phyloP scores from a whole-genome alignment of 495 filamentous ascomycete species.

The Podospora conica region DNA sequence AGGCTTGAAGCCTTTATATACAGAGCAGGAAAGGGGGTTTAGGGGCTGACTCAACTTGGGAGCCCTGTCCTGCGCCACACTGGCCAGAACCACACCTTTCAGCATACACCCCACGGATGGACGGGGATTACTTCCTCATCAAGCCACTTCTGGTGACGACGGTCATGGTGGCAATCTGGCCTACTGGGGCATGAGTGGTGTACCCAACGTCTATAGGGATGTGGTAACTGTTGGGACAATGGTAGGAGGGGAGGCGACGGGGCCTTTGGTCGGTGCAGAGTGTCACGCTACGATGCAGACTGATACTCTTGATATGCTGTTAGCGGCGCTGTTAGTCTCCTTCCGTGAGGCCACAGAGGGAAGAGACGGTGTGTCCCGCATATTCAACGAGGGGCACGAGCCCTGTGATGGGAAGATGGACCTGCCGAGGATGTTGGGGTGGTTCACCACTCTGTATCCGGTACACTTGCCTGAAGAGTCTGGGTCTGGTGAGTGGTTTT shows the following conservation, averaged over 20 bases:
- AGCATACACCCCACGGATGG: slow-evolving; percentile 17
- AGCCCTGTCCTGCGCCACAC: too few relatives aligned
- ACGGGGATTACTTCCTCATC: slow-evolving; percentile 15
- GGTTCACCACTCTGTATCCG: slow-evolving; percentile 29
- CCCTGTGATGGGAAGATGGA: slow-evolving; percentile 18
- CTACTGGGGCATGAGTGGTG: slow-evolving; percentile 46
- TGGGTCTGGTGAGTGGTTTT: slow-evolving; percentile 9
- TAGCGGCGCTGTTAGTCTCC: slow-evolving; percentile 47
- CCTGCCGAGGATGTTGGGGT: slow-evolving; percentile 26
- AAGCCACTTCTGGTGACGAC: neutral
- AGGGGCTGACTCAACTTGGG: too few relatives aligned
- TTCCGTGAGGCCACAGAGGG: slow-evolving; percentile 33
- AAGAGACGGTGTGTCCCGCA: slow-evolving; percentile 34
- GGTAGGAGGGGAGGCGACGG: slow-evolving; percentile 39
- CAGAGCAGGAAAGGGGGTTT: too few relatives aligned
- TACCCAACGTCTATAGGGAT: slow-evolving; percentile 39
- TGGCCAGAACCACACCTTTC: too few relatives aligned
- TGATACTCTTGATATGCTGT: slow-evolving; percentile 48
- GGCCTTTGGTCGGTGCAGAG: slow-evolving; percentile 34
- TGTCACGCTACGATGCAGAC: slow-evolving; percentile 46
- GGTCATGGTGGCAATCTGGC: slow-evolving; percentile 28
- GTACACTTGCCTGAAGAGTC: slow-evolving; percentile 30
- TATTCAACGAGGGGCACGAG: slow-evolving; percentile 36
- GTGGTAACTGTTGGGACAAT: slow-evolving; percentile 14
- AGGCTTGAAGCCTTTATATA: too few relatives aligned